Evolutionary conservation across 176 grass and related monocot genomes (phyloP).

Genomic region (Ensete glaucum): DNA sequence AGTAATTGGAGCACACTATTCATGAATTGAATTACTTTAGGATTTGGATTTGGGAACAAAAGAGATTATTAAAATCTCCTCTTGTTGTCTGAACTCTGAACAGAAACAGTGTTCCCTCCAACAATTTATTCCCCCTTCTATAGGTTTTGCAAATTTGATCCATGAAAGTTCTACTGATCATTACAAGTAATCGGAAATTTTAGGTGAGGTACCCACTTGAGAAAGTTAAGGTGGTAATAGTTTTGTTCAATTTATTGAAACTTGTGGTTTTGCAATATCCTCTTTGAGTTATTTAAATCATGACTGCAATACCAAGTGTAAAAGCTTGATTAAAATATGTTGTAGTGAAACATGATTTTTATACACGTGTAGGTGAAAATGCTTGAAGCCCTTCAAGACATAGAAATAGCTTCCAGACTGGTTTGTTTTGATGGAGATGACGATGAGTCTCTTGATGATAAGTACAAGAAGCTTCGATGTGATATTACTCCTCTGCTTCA

Average conservation of each 20-base stretch:
- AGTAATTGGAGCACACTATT: not conserved
- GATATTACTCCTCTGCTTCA: conserved; percentile 50
- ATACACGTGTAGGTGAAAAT: conserved; percentile 65
- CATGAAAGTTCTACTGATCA: too few relatives aligned
- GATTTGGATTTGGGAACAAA: not conserved
- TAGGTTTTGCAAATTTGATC: too few relatives aligned
- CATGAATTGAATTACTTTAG: not conserved
- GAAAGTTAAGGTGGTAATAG: too few relatives aligned
- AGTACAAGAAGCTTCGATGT: conserved; percentile 76
- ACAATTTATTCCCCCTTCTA: too few relatives aligned
- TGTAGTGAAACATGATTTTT: not conserved
- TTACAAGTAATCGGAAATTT: too few relatives aligned
- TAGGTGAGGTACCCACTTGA: too few relatives aligned
- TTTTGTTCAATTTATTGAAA: too few relatives aligned
- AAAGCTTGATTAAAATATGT: not conserved
- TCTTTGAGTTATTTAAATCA: not conserved
- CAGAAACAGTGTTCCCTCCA: not conserved
- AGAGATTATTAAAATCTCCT: not conserved
- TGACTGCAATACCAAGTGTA: not conserved
- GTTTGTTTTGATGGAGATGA: conserved; percentile 72
- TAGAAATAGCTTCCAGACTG: conserved; percentile 94
- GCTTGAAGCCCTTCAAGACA: conserved; percentile 92
- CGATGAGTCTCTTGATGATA: conserved; percentile 81
- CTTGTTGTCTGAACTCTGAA: not conserved
- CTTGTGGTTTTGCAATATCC: too few relatives aligned